Conservation (phyloP, 2,329 filamentous ascomycete species). For the Hymenotorrendiella dingleyae region DNA sequence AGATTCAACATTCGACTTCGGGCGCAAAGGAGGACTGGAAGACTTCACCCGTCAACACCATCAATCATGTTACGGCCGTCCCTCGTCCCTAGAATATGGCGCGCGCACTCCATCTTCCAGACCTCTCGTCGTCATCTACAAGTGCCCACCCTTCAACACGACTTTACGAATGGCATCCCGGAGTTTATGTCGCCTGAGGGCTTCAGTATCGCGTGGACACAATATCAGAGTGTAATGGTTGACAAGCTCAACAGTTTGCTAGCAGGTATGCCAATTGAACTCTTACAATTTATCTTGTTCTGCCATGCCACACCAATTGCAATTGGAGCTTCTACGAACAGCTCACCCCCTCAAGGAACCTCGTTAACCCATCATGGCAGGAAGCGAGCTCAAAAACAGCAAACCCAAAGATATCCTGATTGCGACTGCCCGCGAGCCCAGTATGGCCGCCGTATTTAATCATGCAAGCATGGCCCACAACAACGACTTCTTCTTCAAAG, state of each 20-base stretch:
- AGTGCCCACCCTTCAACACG: constrained; percentile 41
- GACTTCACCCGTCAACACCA: constrained; percentile 14
- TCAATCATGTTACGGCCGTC: constrained; percentile 29
- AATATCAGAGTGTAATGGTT: constrained; percentile 72
- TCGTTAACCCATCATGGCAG: constrained; percentile 13
- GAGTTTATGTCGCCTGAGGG: constrained; percentile 63
- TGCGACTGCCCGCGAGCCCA: constrained; percentile 71
- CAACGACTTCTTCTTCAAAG: constrained; percentile 75
- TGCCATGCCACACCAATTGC: constrained; percentile 1
- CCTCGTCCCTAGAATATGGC: constrained; percentile 24
- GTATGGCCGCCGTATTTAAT: constrained; percentile 80
- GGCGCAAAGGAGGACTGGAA: no score
- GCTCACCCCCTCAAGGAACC: no score
- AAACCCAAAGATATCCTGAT: constrained; percentile 61
- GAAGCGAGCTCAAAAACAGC: constrained; percentile 17
- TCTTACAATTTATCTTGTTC: no score
- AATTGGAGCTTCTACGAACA: no score
- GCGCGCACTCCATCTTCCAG: constrained; percentile 9
- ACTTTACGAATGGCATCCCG: constrained; percentile 51
- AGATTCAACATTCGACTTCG: no score
- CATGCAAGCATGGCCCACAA: constrained; percentile 95
- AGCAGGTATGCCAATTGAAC: constrained; percentile 56
- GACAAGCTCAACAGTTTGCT: constrained; percentile 71
- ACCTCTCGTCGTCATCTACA: constrained; percentile 40
- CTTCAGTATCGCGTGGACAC: constrained; percentile 72